Percentiles rank a stretch among this genome's conserved stretches.
Evolutionary conservation across 176 grass and related monocot species (phyloP).

Genomic region (Stipa capillata): DNA sequence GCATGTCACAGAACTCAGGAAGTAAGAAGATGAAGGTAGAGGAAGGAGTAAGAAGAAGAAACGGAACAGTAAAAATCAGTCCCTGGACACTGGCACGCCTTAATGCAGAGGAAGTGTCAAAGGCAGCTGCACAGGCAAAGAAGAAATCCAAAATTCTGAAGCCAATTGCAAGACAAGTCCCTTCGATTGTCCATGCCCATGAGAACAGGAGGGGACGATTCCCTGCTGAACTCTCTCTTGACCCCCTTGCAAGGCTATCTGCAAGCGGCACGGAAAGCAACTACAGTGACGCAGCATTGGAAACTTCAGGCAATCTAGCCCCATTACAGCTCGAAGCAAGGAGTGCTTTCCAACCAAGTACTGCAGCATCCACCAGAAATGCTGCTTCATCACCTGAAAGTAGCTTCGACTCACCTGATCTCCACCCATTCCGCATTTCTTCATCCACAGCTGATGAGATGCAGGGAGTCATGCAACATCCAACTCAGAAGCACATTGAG

Average conservation of each 20-base stretch:
- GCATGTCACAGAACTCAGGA: conserved; percentile 47
- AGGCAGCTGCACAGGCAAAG: conserved; percentile 68
- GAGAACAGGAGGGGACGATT: conserved; percentile 46
- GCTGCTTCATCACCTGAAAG: conserved; percentile 75
- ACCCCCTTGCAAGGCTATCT: conserved; percentile 69
- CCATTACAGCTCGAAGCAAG: conserved; percentile 89
- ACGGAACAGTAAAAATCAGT: conserved; percentile 72
- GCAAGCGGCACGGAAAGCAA: conserved; percentile 52
- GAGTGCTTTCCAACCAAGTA: conserved; percentile 65
- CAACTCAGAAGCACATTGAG: conserved; percentile 40
- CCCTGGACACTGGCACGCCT: conserved; percentile 94
- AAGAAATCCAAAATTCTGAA: conserved; percentile 93
- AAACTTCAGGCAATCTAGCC: conserved; percentile 58
- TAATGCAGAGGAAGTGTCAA: conserved; percentile 96
- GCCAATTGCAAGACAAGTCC: conserved; percentile 43
- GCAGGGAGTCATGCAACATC: conserved; percentile 2
- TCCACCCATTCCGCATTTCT: conserved; percentile 74
- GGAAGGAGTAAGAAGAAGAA: conserved; percentile 66
- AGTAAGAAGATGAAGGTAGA: conserved; percentile 58
- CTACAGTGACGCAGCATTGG: conserved; percentile 33
- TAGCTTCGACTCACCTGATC: conserved; percentile 87
- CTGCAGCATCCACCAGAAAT: conserved; percentile 39
- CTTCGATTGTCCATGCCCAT: conserved; percentile 11
- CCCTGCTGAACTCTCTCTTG: conserved; percentile 57
- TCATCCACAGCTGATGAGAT: conserved; percentile 68